Conservation (phyloP, 139 green algal species). For the Ettlia oleoabundans region DNA sequence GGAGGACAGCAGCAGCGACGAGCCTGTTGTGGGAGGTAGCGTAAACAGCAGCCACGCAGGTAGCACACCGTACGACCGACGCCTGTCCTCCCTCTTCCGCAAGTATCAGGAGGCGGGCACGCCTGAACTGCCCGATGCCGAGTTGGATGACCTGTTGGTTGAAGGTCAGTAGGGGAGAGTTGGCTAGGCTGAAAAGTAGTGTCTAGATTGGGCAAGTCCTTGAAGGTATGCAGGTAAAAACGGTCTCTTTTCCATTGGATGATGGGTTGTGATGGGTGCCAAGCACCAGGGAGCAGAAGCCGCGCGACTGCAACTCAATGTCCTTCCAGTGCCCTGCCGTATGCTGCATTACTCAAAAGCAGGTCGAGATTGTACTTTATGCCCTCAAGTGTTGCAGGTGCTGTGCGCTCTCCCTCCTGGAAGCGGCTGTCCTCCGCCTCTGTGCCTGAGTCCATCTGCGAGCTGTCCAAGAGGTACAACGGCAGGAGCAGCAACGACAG, state of each 20-base stretch:
- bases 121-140: constrained; percentile 18
- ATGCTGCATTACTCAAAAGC: too few relatives aligned
- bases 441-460: constrained; percentile 36
- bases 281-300: too few relatives aligned
- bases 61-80: constrained; percentile 40
- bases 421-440: constrained; percentile 38
- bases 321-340: too few relatives aligned
- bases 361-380: too few relatives aligned
- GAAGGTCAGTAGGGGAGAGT: background rate
- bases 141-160: constrained; percentile 13
- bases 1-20: constrained; percentile 23
- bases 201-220: background rate
- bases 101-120: constrained; percentile 39
- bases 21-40: background rate
- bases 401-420: constrained; percentile 31
- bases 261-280: too few relatives aligned
- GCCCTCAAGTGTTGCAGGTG: background rate
- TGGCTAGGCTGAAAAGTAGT: background rate
- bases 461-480: constrained; percentile 36
- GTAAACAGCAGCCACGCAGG: constrained; percentile 43
- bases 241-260: too few relatives aligned
- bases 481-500: too few relatives aligned
- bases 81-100: constrained; percentile 41
- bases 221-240: too few relatives aligned
- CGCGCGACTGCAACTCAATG: too few relatives aligned